These are phyloP conservation scores for Tolypocladium sp. DNA, from an alignment of 2,329 filamentous ascomycete species.

Conservation along the genomic window DNA sequence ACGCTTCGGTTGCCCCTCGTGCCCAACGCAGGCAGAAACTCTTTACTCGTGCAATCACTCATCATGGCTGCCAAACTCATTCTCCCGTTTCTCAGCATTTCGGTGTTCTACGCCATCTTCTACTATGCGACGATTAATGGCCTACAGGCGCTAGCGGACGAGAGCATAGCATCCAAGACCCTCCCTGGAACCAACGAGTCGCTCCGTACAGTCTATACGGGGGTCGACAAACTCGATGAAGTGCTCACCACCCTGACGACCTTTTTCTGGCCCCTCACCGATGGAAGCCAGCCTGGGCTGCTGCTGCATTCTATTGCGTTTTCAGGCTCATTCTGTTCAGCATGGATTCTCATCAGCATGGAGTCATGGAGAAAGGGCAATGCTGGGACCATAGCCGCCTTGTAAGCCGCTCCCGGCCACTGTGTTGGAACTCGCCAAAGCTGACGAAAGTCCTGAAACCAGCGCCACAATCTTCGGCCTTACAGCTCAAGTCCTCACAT, in stretches of 20 bases:
- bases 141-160: slow-evolving; percentile 2
- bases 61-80: slow-evolving; percentile 7
- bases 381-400: slow-evolving; percentile 5
- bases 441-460: neutral
- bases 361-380: slow-evolving; percentile 11
- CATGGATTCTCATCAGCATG: slow-evolving; percentile 8
- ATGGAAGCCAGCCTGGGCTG: slow-evolving; percentile 5
- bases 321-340: slow-evolving; percentile 8
- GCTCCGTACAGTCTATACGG: slow-evolving; percentile 9
- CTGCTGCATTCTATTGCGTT: slow-evolving; percentile 10
- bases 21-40: neutral
- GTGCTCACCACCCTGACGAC: slow-evolving; percentile 7
- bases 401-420: slow-evolving; percentile 4
- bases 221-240: slow-evolving; percentile 4
- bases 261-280: slow-evolving; percentile 10
- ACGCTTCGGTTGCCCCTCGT: neutral
- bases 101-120: slow-evolving; percentile 10
- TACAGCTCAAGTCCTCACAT: slow-evolving; percentile 8
- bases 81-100: slow-evolving; percentile 6
- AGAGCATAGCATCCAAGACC: neutral
- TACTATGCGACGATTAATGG: slow-evolving; percentile 9
- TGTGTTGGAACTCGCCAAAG: neutral
- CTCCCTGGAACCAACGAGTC: slow-evolving; percentile 7
- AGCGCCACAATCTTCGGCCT: slow-evolving; percentile 8
- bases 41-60: neutral